Percentiles rank a stretch among this genome's conserved stretches.
phyloP scores from a whole-genome alignment of 2,329 filamentous ascomycete genomes.

The Penicillium sp. region DNA sequence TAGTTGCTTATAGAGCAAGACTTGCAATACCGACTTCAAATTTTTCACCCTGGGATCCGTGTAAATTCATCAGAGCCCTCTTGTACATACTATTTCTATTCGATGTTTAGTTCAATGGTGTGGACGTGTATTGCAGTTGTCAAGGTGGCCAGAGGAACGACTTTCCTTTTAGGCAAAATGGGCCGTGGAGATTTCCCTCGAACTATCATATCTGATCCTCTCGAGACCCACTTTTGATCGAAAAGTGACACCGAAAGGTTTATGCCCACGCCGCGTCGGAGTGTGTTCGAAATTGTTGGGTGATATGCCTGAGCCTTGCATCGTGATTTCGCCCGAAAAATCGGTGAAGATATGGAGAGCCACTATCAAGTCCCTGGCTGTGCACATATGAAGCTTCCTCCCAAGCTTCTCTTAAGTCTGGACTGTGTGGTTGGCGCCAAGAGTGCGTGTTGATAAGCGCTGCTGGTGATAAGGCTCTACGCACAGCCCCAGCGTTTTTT shows the following conservation, averaged over 20 bases:
- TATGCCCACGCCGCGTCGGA: not conserved
- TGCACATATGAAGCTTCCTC: not conserved
- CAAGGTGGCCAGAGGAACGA: not conserved
- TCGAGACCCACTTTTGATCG: not conserved
- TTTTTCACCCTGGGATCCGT: not conserved
- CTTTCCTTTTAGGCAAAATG: not conserved
- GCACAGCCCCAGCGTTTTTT: not conserved
- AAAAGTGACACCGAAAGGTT: not conserved
- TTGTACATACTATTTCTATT: not conserved
- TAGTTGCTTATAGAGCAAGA: not conserved
- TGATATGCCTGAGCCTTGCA: not conserved
- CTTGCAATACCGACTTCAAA: not conserved
- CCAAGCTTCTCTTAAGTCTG: not conserved
- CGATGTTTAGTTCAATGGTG: not conserved
- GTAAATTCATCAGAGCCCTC: no score
- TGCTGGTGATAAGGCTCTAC: no score
- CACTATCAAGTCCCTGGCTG: not conserved
- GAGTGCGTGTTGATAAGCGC: constrained; percentile 10
- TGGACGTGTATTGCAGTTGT: not conserved
- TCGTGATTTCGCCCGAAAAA: not conserved
- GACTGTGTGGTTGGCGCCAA: not conserved
- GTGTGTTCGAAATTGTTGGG: no score
- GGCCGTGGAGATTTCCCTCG: not conserved
- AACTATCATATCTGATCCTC: not conserved
- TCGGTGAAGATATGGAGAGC: not conserved